phyloP scores from a whole-genome alignment of 164 flowering plant species.

The Vitis amurensis region DNA sequence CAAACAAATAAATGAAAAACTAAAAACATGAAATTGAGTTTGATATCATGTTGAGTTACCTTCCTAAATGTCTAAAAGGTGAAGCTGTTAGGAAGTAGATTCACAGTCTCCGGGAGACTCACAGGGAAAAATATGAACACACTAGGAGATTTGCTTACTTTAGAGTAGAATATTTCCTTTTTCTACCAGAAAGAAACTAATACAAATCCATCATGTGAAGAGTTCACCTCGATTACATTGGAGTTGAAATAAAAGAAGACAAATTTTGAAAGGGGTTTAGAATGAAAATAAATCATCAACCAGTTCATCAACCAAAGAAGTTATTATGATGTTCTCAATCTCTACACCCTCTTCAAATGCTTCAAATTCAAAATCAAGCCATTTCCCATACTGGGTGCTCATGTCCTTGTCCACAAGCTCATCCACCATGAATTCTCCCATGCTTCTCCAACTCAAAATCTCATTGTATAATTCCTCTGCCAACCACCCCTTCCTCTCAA shows the following conservation, averaged over 20 bases:
- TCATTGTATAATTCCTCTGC: slow-evolving; percentile 52
- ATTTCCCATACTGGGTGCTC: slow-evolving; percentile 54
- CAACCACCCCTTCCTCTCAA: slow-evolving; percentile 28
- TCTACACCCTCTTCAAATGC: slow-evolving; percentile 53
- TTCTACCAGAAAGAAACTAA: background rate
- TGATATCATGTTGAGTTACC: too few species aligned
- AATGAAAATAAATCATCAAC: slow-evolving; percentile 36
- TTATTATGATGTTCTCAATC: slow-evolving; percentile 40
- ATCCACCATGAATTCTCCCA: slow-evolving; percentile 55
- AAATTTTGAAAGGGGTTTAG: background rate
- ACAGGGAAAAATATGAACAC: too few species aligned
- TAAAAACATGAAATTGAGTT: too few species aligned
- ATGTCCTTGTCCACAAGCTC: slow-evolving; percentile 69
- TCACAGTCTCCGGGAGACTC: too few species aligned
- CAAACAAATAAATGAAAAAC: too few species aligned
- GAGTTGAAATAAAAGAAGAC: background rate
- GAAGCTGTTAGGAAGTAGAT: too few species aligned
- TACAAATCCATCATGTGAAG: background rate
- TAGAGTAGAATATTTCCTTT: background rate
- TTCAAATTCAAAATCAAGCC: slow-evolving; percentile 60
- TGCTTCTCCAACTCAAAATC: slow-evolving; percentile 36
- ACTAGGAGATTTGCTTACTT: background rate
- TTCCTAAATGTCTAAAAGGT: too few species aligned
- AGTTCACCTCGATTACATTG: background rate
- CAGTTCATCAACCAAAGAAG: slow-evolving; percentile 54